These are phyloP conservation scores for Sicyos edulis DNA, from an alignment of 306 rosid species.

Conservation along the genomic window DNA sequence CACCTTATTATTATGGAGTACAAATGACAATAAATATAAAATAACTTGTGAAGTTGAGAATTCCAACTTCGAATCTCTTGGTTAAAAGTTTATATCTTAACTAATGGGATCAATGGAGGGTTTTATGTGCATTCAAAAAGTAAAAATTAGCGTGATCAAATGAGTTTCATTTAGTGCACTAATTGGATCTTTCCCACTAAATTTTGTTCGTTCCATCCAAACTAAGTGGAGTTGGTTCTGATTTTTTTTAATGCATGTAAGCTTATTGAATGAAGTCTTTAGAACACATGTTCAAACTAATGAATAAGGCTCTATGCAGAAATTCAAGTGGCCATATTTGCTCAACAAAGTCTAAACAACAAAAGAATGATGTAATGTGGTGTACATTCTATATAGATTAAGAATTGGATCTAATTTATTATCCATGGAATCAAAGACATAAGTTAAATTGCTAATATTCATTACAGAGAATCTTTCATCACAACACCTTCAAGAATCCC, in stretches of 20 bases:
- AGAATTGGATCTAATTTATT: slow-evolving; percentile 1
- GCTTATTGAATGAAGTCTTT: no score
- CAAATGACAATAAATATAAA: no score
- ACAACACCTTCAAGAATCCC: slow-evolving; percentile 78
- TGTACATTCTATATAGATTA: neutral
- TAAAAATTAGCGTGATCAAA: neutral
- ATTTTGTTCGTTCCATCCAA: neutral
- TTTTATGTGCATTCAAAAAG: neutral
- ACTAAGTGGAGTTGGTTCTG: no score
- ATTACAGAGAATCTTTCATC: slow-evolving; percentile 32
- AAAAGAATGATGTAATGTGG: neutral
- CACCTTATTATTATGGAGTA: no score
- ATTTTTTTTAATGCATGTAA: no score
- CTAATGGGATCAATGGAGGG: no score
- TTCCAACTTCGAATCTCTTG: no score
- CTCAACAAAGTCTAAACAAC: neutral
- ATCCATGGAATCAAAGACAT: neutral
- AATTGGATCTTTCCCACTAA: neutral
- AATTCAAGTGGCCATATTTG: neutral
- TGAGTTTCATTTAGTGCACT: neutral
- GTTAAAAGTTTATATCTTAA: no score
- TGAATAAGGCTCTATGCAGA: neutral
- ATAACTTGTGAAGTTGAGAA: no score
- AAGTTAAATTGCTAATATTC: neutral
- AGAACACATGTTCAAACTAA: neutral